These are phyloP conservation scores for Tolypocladium endophyticum DNA, from an alignment of 2,329 filamentous ascomycete genomes.

Conservation along the genomic window DNA sequence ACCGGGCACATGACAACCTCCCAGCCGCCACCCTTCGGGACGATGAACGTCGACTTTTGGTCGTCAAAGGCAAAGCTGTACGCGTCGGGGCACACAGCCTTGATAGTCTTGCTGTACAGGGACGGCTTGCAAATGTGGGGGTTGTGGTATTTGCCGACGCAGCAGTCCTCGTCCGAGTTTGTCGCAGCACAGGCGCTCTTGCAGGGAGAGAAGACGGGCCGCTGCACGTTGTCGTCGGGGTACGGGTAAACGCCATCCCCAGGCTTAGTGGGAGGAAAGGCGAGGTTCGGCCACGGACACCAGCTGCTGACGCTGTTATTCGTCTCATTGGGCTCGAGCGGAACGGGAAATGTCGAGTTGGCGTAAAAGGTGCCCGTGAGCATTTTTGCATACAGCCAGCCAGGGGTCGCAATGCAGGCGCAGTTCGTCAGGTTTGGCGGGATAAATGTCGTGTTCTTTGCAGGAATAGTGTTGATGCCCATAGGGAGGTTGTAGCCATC, in stretches of 20 bases:
- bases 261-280: slow-evolving; percentile 56
- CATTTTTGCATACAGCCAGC: slow-evolving; percentile 45
- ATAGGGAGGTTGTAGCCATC: slow-evolving; percentile 76
- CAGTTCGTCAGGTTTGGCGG: slow-evolving; percentile 69
- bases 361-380: slow-evolving; percentile 47
- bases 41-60: slow-evolving; percentile 47
- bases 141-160: slow-evolving; percentile 56
- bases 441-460: slow-evolving; percentile 53
- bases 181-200: slow-evolving; percentile 65
- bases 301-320: slow-evolving; percentile 50
- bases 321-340: slow-evolving; percentile 51
- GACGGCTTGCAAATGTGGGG: slow-evolving; percentile 55
- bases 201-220: slow-evolving; percentile 68
- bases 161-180: slow-evolving; percentile 60
- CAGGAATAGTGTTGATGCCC: slow-evolving; percentile 49
- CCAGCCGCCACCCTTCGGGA: slow-evolving; percentile 62
- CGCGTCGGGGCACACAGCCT: slow-evolving; percentile 70
- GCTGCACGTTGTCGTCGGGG: slow-evolving; percentile 61
- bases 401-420: slow-evolving; percentile 62
- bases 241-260: slow-evolving; percentile 72
- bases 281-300: slow-evolving; percentile 74
- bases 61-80: slow-evolving; percentile 67
- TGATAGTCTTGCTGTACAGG: slow-evolving; percentile 58
- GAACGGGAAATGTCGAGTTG: slow-evolving; percentile 55
- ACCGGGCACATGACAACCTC: slow-evolving; percentile 68